Conservation (phyloP, 768 basidiomycete genomes). For the Rubroboletus pulcherrimus region DNA sequence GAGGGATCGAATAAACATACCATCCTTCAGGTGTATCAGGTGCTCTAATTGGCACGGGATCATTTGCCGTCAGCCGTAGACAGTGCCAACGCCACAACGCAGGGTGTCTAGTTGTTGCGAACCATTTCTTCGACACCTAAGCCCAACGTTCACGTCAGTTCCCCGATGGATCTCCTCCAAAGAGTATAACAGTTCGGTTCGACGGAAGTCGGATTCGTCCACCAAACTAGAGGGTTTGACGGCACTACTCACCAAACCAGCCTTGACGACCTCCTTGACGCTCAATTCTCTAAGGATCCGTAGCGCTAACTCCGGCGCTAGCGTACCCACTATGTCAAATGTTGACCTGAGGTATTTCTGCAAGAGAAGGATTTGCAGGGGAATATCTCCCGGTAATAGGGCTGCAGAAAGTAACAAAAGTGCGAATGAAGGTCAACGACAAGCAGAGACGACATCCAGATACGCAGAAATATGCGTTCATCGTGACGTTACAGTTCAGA, state of each 20-base stretch:
- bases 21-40: conserved; percentile 69
- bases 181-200: background rate
- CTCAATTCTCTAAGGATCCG: conserved; percentile 57
- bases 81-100: conserved; percentile 78
- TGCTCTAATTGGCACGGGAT: conserved; percentile 61
- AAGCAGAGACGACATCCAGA: background rate
- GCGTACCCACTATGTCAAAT: conserved; percentile 74
- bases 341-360: conserved; percentile 81
- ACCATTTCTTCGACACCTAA: conserved; percentile 45
- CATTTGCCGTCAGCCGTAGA: conserved; percentile 64
- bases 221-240: background rate
- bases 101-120: conserved; percentile 47
- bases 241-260: conserved; percentile 33
- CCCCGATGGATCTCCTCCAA: background rate
- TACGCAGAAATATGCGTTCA: background rate
- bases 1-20: conserved; percentile 37
- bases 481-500: background rate
- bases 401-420: conserved; percentile 37
- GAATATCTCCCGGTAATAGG: conserved; percentile 80
- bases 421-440: conserved; percentile 5
- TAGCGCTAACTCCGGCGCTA: conserved; percentile 63
- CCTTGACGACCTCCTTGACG: conserved; percentile 57
- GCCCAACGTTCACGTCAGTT: background rate
- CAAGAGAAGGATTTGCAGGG: conserved; percentile 76
- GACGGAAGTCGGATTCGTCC: background rate